Base-by-base conservation (phyloP, 78 protist species). In the Cavenderia fasciculata region DNA sequence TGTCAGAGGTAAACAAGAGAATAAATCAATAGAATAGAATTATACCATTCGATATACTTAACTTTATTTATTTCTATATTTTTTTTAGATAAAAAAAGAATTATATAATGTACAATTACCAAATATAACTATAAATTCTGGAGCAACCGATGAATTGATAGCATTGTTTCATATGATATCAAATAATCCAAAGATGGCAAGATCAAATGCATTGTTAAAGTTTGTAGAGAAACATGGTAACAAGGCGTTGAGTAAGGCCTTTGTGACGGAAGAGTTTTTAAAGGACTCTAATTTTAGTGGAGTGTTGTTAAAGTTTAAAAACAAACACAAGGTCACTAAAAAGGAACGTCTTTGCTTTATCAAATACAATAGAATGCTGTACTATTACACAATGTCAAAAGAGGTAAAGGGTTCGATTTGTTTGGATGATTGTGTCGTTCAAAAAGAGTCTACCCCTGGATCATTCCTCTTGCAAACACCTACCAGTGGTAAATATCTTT, bases 11-110 rank as follows among this genome's bases (percentile, higher is more conserved):
- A 31, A 31, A 16, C n/a, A n/a, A n/a, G n/a, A n/a, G n/a, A n/a
- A 31, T 61, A 16, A 7, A 61, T 34, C 31, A 7, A 18, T 12
- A 31, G 12, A 61, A 18, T 12, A 34, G 8, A 4, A 34, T 61
- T 7, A 61, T 31, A 10, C 31, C 5, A 31, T 34, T 61, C 2
- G 7, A n/a, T 61, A 56, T 56, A 56, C 62, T 56, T 56, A 31
- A 4, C n/a, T 21, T 52, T 52, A 12, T 61, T 40, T 31, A 31
- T 10, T 10, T 10, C 16, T 31, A 2, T 61, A 61, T 52, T 52
- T 52, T 52, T 34, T 18, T 31, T 61, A 77, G 75, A 51, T 78
- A 10, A 79, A 79, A 54, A 79, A 79, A 66, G 88, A 79, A 41
- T 46, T 79, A 29, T 66, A 79, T 66, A 79, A 69, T 79, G 49